A percentile compares a stretch with the other conserved stretches of the same genome.
phyloP scores from a whole-genome alignment of 768 basidiomycete species.

The Cystofilobasidium ferigula region DNA sequence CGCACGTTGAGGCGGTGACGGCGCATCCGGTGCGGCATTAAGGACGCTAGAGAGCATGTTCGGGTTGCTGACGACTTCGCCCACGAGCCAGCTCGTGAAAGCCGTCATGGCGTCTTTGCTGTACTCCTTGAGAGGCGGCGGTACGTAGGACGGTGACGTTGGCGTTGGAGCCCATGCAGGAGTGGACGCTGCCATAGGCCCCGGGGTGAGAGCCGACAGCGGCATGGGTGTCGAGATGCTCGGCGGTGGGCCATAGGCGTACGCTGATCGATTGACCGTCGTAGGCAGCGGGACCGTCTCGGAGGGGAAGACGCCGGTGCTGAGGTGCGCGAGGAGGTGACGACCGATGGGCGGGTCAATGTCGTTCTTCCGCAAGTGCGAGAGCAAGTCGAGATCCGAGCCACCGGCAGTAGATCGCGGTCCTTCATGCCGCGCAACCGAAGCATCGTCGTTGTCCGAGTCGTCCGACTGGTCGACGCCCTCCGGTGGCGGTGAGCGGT shows the following conservation, averaged over 20 bases:
- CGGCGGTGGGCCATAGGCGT: conserved; percentile 58
- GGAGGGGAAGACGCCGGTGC: neutral
- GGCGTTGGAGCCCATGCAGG: conserved; percentile 60
- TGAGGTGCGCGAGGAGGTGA: neutral
- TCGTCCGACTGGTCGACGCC: neutral
- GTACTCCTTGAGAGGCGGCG: conserved; percentile 52
- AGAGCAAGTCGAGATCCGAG: neutral
- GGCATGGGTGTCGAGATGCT: conserved; percentile 40
- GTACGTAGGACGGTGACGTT: conserved; percentile 60
- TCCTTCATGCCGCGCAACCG: neutral
- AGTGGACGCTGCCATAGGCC: conserved; percentile 39
- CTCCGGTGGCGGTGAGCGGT: neutral
- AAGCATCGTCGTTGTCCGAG: neutral
- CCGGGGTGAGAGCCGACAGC: conserved; percentile 43
- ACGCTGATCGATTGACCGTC: conserved; percentile 37
- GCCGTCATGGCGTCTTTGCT: conserved; percentile 58
- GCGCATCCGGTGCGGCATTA: neutral
- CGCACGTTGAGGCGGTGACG: neutral
- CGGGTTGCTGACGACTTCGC: conserved; percentile 62
- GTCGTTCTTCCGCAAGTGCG: neutral
- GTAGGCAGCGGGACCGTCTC: neutral
- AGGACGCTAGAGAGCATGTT: conserved; percentile 59
- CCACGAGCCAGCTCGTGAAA: conserved; percentile 52
- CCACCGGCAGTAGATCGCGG: neutral
- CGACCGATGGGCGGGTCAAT: neutral